Evolutionary conservation across 2,329 filamentous ascomycete species (phyloP).

Genomic region (Ilyonectria sp.): DNA sequence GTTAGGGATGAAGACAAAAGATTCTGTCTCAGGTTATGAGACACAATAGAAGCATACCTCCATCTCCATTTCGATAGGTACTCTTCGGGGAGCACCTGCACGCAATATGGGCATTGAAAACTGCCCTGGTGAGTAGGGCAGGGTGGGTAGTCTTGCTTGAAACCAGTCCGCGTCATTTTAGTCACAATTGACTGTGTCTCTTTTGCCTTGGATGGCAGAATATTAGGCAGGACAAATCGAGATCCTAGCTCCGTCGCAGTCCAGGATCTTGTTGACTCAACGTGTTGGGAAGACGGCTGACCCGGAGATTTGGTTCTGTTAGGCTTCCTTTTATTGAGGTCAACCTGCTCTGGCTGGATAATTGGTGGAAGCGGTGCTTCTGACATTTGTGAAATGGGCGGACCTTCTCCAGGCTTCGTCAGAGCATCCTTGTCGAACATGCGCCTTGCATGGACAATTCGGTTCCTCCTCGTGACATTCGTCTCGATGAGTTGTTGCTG

Average conservation of each 20-base stretch:
- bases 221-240: slow-evolving; percentile 4
- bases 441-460: background rate
- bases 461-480: slow-evolving; percentile 2
- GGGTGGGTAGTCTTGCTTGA: slow-evolving; percentile 17
- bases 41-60: background rate
- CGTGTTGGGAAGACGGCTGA: background rate
- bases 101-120: slow-evolving; percentile 18
- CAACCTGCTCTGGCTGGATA: background rate
- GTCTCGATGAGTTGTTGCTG: background rate
- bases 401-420: background rate
- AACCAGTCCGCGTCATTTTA: slow-evolving; percentile 19
- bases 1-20: background rate
- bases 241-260: slow-evolving; percentile 7
- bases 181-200: slow-evolving; percentile 6
- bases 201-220: background rate
- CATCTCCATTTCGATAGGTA: background rate
- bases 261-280: background rate
- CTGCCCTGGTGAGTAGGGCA: slow-evolving; percentile 8
- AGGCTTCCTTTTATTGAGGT: background rate
- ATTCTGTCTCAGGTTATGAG: background rate
- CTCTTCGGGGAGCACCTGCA: background rate
- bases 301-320: background rate
- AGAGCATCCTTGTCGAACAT: background rate
- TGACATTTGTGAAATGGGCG: background rate
- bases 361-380: background rate